Percentiles rank a stretch among this genome's conserved stretches.
Evolutionary conservation across 352 stramenopile species (phyloP).

Genomic region (Thalassiosira pacifica): DNA sequence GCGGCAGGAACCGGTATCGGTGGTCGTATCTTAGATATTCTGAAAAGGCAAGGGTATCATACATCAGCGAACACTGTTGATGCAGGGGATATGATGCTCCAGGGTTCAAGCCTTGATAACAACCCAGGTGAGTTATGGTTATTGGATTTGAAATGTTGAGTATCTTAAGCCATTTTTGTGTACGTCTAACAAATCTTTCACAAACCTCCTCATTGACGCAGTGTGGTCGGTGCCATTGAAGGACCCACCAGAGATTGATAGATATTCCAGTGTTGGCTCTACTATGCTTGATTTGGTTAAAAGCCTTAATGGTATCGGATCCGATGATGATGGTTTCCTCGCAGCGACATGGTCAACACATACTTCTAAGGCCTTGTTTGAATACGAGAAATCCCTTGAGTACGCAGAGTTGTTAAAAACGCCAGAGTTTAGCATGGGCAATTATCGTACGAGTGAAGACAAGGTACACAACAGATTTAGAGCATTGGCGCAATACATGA

Average conservation of each 20-base stretch:
- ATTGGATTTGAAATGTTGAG: no score
- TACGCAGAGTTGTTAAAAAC: neutral
- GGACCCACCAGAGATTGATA: constrained; percentile 1
- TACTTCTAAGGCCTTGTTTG: constrained; percentile 9
- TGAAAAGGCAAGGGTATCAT: constrained; percentile 47
- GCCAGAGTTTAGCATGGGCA: constrained; percentile 26
- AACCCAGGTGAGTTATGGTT: no score
- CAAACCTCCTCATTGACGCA: no score
- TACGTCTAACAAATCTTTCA: no score
- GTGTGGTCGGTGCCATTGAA: constrained; percentile 1
- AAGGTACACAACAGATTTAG: neutral
- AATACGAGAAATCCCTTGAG: constrained; percentile 8
- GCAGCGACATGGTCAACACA: constrained; percentile 40
- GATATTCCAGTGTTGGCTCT: neutral
- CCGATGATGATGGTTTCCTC: constrained; percentile 30
- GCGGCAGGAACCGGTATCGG: constrained; percentile 62
- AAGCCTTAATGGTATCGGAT: constrained; percentile 25
- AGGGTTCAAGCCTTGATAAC: constrained; percentile 13
- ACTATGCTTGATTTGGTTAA: neutral
- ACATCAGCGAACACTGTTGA: constrained; percentile 27
- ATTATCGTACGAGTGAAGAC: constrained; percentile 2
- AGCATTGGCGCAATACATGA: constrained; percentile 51
- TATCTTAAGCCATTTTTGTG: no score
- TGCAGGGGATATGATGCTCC: neutral
- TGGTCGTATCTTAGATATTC: constrained; percentile 67